Evolutionary conservation across 768 basidiomycete species (phyloP), one percentile per base, ranked within the genome.

Genomic region (Grammothele lineata): DNA sequence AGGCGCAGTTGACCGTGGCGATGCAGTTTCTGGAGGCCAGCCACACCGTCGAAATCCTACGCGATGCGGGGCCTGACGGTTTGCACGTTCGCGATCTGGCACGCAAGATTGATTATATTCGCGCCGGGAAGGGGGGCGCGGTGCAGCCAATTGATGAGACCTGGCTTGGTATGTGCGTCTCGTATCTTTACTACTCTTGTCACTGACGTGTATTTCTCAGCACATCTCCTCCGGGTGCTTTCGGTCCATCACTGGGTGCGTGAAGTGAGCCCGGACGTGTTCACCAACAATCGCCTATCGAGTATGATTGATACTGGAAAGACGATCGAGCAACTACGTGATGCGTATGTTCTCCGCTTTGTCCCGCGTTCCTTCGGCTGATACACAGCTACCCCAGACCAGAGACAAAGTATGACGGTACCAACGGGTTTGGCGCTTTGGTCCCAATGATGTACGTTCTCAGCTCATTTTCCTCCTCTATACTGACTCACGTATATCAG

Each of bases 31-130:
- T 88, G 15, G 85, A 88, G 59, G 81, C 83, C 4, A 75, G 84
- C 2, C 81, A 87, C 57, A 72, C 79, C 30, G 74, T 75, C 4
- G 87, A 89, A 57, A 77, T 87, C 14, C 68, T 89, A 1, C 75
- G 81, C 14, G 82, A 80, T 48, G 78, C 80, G 14, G 84, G 82
- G 2, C 69, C 75, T 0, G 50, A 59, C 15, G 76, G 75, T 9
- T 54, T 78, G 44, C 78, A 78, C 55, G 77, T 77, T 19, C 57
- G 71, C 21, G 64, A 66, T 24, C 58, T 68, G 35, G 64, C 67
- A 18, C 47, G 40, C 17, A 55, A 57, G 26, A 72, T 81, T 41
- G 76, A 37, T 18, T 25, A 40, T 17, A 22, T 25, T 22, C 21
- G 38, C 24, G 22, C 24, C 12, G 38, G 24, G 1, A 40, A 40